Percentiles rank a stretch among this genome's conserved stretches.
phyloP scores from a whole-genome alignment of 2,329 filamentous ascomycete species.

The Zymoseptoria tritici region DNA sequence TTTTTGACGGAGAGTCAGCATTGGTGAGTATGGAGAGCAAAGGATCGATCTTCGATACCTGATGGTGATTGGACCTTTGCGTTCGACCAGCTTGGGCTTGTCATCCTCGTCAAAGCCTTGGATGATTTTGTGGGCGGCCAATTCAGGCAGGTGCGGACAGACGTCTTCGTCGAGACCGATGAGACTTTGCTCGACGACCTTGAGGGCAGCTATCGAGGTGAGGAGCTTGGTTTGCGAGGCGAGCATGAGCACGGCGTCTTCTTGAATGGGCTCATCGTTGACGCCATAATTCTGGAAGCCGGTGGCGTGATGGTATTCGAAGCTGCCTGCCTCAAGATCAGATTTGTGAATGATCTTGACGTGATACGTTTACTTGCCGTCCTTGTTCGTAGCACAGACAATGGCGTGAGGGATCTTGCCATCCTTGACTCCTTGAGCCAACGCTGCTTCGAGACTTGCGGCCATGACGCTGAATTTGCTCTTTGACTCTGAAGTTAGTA shows the following conservation, averaged over 20 bases:
- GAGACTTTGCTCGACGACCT: slow-evolving; percentile 48
- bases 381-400: slow-evolving; percentile 22
- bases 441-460: slow-evolving; percentile 17
- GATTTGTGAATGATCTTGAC: background rate
- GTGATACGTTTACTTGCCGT: slow-evolving; percentile 13
- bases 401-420: slow-evolving; percentile 27
- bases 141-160: slow-evolving; percentile 40
- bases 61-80: slow-evolving; percentile 42
- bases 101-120: slow-evolving; percentile 40
- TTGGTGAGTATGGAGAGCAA: background rate
- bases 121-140: slow-evolving; percentile 43
- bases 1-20: background rate
- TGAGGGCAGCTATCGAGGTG: slow-evolving; percentile 47
- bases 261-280: slow-evolving; percentile 20
- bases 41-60: slow-evolving; percentile 14
- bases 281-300: slow-evolving; percentile 18
- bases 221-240: slow-evolving; percentile 40
- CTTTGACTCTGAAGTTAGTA: background rate
- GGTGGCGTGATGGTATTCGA: slow-evolving; percentile 26
- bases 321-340: slow-evolving; percentile 13
- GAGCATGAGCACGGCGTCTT: slow-evolving; percentile 27
- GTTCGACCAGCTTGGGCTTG: slow-evolving; percentile 24
- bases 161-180: slow-evolving; percentile 43
- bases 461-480: slow-evolving; percentile 7
- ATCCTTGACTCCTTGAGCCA: slow-evolving; percentile 24